Base-by-base conservation (phyloP, 768 basidiomycete genomes). In the Tricholoma matsutake region DNA sequence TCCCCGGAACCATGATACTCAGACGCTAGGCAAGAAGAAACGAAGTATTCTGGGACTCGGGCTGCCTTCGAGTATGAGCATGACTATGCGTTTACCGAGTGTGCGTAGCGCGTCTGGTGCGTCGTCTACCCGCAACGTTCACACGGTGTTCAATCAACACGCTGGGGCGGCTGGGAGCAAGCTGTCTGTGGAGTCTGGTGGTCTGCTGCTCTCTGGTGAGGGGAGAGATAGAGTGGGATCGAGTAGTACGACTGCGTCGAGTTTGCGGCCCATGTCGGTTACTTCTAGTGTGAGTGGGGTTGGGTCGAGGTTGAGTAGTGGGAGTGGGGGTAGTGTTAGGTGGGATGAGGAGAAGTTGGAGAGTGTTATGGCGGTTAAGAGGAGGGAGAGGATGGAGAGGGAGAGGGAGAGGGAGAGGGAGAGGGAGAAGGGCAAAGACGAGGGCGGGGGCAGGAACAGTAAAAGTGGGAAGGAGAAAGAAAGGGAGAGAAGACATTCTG, bases 1-100 rank as follows among this genome's bases (percentile, higher is more conserved):
- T 20, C 65, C 64, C 25, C 70, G 64, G 2, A 68, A 41, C 14
- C 51, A 29, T 2, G 29, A 64, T n/a, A 60, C 71, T 1, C 77
- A 76, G 29, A 76, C 79, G 2, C 76, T 82, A 0, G 77, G 78
- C 0, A 81, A 79, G 68, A 87, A 85, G 81, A 89, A 87, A 67
- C 77, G 79, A 34, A 83, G 82, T 32, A 83, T 86, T 56, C 75
- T 91, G 9, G 88, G 85, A 0, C 71, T 89, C 2, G 87, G 87
- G 0, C 63, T 88, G 14, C 87, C 88, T 0, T 84, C 84, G 1
- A 80, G 81, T 0, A 76, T 78, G 71, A 65, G 60, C 13, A 73
- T 81, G 69, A 75, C 64, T 3, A 65, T 68, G 61, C 65, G 85
- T 1, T 62, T 86, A 0, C 82, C 78, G 1, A 74, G 69, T 3